Conservation (phyloP, 192 early-diverging fungal genomes). For the Mortierella hygrophila region DNA sequence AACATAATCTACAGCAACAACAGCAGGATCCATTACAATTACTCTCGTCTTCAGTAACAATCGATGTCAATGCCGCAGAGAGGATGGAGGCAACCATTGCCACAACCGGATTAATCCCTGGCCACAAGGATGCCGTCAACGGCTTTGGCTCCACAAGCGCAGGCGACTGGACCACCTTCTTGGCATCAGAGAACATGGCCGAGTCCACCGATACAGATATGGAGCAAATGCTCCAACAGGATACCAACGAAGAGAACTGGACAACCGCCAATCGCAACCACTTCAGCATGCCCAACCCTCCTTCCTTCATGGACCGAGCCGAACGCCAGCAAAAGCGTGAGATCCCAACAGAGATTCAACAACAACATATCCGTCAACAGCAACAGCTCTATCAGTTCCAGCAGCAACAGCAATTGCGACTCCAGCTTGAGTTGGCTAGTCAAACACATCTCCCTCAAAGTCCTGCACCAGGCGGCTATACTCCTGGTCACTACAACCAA, state of each 20-base stretch:
- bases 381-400: slow-evolving; percentile 18
- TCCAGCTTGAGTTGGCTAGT: slow-evolving; percentile 39
- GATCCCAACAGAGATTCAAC: slow-evolving; percentile 17
- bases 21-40: slow-evolving; percentile 10
- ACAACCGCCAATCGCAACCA: slow-evolving; percentile 25
- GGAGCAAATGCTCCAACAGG: slow-evolving; percentile 38
- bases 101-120: slow-evolving; percentile 15
- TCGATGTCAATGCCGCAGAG: background rate
- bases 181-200: slow-evolving; percentile 23
- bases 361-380: slow-evolving; percentile 28
- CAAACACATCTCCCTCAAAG: slow-evolving; percentile 46
- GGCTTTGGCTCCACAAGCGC: slow-evolving; percentile 10
- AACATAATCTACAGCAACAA: slow-evolving; percentile 8
- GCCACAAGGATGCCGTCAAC: slow-evolving; percentile 36
- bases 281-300: slow-evolving; percentile 47
- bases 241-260: slow-evolving; percentile 52
- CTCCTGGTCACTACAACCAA: slow-evolving; percentile 18
- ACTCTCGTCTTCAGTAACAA: slow-evolving; percentile 18
- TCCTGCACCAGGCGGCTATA: slow-evolving; percentile 24
- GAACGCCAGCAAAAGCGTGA: slow-evolving; percentile 48
- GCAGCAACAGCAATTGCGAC: slow-evolving; percentile 28
- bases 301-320: slow-evolving; percentile 52
- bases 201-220: slow-evolving; percentile 29
- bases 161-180: slow-evolving; percentile 43
- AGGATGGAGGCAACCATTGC: background rate